Percentiles rank a stretch among this genome's conserved stretches.
Conservation (phyloP, 2,329 filamentous ascomycete species). For the Cryphonectria radicalis region DNA sequence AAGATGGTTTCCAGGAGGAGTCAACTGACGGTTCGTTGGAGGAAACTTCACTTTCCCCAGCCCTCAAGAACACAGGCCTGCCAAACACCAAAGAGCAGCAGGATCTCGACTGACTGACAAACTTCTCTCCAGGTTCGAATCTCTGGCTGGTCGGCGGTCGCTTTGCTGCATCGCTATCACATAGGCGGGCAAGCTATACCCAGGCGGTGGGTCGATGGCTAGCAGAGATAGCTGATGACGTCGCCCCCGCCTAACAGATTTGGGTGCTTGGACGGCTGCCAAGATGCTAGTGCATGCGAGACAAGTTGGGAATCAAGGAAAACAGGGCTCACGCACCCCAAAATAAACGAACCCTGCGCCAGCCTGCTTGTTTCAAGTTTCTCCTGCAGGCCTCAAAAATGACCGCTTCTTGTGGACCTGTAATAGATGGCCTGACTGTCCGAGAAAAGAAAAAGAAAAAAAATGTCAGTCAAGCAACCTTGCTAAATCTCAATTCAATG, state of each 20-base stretch:
- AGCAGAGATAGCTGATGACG: background rate
- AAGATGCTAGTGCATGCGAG: conserved; percentile 2
- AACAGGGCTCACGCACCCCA: conserved; percentile 1
- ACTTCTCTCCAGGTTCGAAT: background rate
- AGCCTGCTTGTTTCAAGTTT: background rate
- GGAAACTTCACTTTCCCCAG: background rate
- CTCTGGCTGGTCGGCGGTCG: background rate
- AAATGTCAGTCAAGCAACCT: background rate
- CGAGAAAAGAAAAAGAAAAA: background rate
- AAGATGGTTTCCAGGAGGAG: background rate
- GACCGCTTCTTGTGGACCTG: background rate
- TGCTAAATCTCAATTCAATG: background rate
- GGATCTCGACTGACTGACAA: background rate
- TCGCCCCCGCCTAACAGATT: background rate
- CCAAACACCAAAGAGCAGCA: background rate
- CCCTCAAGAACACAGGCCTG: background rate
- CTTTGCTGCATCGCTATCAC: background rate
- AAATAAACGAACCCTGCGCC: background rate
- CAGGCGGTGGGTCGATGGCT: background rate
- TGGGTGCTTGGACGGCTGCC: background rate
- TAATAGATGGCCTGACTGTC: background rate
- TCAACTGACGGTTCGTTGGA: background rate
- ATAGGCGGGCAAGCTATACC: background rate
- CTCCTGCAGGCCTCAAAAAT: background rate
- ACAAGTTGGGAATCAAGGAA: background rate